Percentiles rank a stretch among this genome's conserved stretches.
These are phyloP conservation scores for Septoria linicola DNA, from an alignment of 2,329 filamentous ascomycete genomes.

Conservation along the genomic window DNA sequence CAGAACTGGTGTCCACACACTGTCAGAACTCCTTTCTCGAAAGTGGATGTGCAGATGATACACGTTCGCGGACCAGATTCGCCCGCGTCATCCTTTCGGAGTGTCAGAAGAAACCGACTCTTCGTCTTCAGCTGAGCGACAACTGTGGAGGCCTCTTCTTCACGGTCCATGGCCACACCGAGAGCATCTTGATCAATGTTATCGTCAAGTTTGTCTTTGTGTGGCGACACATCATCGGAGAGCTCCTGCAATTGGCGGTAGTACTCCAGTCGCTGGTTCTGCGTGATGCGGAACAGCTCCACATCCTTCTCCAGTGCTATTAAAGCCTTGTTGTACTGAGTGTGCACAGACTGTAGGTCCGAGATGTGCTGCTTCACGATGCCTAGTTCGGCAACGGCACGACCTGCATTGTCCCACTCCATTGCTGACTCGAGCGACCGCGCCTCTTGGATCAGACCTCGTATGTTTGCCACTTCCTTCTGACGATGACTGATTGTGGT, in stretches of 20 bases:
- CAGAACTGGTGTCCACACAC: constrained; percentile 91
- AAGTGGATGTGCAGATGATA: constrained; percentile 77
- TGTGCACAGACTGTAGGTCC: constrained; percentile 54
- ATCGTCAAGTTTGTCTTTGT: constrained; percentile 63
- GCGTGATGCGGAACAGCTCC: constrained; percentile 70
- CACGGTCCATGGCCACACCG: constrained; percentile 44
- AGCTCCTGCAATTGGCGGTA: constrained; percentile 87
- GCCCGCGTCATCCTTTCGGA: constrained; percentile 62
- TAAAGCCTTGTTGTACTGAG: constrained; percentile 54
- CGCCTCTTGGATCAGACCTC: constrained; percentile 67
- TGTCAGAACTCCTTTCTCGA: constrained; percentile 77
- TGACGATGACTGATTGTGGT: constrained; percentile 48
- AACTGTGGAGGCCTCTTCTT: constrained; percentile 56
- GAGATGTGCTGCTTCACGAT: constrained; percentile 66
- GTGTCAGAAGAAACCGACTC: constrained; percentile 68
- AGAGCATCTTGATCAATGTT: constrained; percentile 55
- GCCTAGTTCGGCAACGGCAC: constrained; percentile 61
- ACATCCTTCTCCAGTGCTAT: constrained; percentile 65
- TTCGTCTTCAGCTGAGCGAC: constrained; percentile 68
- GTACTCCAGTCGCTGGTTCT: constrained; percentile 85
- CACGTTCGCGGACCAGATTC: constrained; percentile 61
- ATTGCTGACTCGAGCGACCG: constrained; percentile 62
- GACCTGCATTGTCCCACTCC: constrained; percentile 58
- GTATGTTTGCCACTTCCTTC: constrained; percentile 63
- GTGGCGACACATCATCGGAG: constrained; percentile 81